Conservation (phyloP, 2,329 filamentous ascomycete genomes). For the Ophidiomyces ophidiicola region DNA sequence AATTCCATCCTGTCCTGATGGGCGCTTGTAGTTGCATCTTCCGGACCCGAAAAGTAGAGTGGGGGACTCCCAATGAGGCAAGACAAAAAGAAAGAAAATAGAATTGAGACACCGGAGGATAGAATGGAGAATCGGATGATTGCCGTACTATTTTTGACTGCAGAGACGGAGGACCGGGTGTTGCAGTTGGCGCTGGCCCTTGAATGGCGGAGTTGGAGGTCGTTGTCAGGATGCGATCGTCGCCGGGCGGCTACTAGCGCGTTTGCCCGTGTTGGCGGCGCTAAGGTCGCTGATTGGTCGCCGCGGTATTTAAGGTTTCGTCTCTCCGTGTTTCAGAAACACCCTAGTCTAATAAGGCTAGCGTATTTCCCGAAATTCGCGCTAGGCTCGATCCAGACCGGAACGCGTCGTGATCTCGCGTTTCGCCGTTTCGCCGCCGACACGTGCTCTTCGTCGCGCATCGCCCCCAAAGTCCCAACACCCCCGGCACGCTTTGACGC, state of each 20-base stretch:
- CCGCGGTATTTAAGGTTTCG: not conserved
- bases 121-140: not conserved
- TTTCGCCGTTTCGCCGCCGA: not conserved
- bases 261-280: slow-evolving; percentile 7
- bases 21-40: no score
- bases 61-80: no score
- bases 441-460: not conserved
- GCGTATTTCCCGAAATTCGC: not conserved
- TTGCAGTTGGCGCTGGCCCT: slow-evolving; percentile 9
- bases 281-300: slow-evolving; percentile 11
- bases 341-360: not conserved
- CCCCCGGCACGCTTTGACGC: no score
- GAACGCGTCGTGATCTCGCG: slow-evolving; percentile 6
- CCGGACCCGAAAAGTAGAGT: no score
- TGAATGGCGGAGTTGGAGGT: slow-evolving; percentile 7
- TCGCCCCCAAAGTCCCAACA: not conserved
- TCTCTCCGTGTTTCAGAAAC: not conserved
- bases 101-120: not conserved
- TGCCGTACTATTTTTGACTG: slow-evolving; percentile 7
- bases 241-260: slow-evolving; percentile 10
- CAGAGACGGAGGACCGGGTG: not conserved
- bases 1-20: no score
- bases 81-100: no score
- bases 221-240: not conserved
- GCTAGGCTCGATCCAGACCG: slow-evolving; percentile 1